Percentiles rank a stretch among this genome's conserved stretches.
Conservation (phyloP, 2,329 filamentous ascomycete genomes). For the Colletotrichum viniferum region DNA sequence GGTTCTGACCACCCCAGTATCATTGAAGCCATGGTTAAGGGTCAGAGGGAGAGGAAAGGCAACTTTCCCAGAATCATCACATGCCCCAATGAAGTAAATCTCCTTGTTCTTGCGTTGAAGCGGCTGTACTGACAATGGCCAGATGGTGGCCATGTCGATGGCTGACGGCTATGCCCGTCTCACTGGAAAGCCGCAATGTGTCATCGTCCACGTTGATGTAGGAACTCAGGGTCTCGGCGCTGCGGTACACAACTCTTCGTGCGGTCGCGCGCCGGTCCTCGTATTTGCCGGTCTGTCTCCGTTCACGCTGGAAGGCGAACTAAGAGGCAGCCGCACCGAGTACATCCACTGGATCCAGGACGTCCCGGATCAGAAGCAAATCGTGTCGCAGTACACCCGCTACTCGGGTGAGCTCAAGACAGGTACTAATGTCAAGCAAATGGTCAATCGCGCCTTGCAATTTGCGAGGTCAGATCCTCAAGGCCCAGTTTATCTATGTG, state of each 20-base stretch:
- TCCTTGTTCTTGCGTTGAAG: not conserved
- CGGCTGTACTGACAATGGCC: not conserved
- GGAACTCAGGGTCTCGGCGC: slow-evolving; percentile 75
- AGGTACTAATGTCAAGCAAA: slow-evolving; percentile 80
- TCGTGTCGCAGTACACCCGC: slow-evolving; percentile 79
- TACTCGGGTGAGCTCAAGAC: slow-evolving; percentile 80
- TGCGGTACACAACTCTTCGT: slow-evolving; percentile 75
- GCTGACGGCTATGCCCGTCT: slow-evolving; percentile 75
- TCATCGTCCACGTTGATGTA: slow-evolving; percentile 77
- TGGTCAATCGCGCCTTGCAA: slow-evolving; percentile 78
- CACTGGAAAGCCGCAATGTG: slow-evolving; percentile 71
- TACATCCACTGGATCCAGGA: slow-evolving; percentile 84
- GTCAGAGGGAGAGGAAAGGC: slow-evolving; percentile 65
- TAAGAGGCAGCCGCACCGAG: slow-evolving; percentile 72
- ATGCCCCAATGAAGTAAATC: slow-evolving; percentile 70
- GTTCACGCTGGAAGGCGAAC: slow-evolving; percentile 74
- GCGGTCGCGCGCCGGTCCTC: slow-evolving; percentile 70
- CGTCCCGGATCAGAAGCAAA: slow-evolving; percentile 75
- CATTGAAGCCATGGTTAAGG: slow-evolving; percentile 76
- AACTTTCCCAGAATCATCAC: slow-evolving; percentile 72
- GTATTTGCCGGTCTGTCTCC: slow-evolving; percentile 76
- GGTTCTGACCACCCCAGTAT: slow-evolving; percentile 72
- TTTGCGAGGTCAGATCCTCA: slow-evolving; percentile 76
- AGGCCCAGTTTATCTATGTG: slow-evolving; percentile 76
- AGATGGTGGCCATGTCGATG: slow-evolving; percentile 81